Conservation (phyloP, 176 grass and related monocot species). For the Leersia perrieri region DNA sequence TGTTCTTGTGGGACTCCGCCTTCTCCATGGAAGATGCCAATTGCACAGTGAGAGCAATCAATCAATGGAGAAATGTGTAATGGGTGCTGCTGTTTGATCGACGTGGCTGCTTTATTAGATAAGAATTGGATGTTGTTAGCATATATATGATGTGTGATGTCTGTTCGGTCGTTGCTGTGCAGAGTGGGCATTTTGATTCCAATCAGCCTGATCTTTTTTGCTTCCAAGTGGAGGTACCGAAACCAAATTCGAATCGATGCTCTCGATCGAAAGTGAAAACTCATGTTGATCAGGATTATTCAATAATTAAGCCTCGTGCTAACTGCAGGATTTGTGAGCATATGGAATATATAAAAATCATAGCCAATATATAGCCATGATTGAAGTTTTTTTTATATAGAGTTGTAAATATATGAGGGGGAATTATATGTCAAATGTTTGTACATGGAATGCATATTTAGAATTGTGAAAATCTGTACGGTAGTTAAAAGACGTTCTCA, state of each 20-base stretch:
- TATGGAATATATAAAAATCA: neutral
- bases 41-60: constrained; percentile 4
- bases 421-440: neutral
- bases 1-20: constrained; percentile 24
- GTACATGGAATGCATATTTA: neutral
- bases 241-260: constrained; percentile 15
- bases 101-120: constrained; percentile 5
- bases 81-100: neutral
- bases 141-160: neutral
- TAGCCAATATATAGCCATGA: no score
- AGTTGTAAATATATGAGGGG: no score
- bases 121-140: neutral
- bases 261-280: neutral
- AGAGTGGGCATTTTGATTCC: neutral
- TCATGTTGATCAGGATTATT: neutral
- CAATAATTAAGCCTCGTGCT: neutral
- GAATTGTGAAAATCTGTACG: neutral
- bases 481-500: no score
- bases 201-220: neutral
- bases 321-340: neutral
- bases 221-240: neutral
- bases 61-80: neutral
- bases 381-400: no score
- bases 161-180: neutral
- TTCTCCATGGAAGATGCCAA: constrained; percentile 1